Evolutionary conservation across 345 rosid genomes (phyloP).

Genomic region (Moringa oleifera): DNA sequence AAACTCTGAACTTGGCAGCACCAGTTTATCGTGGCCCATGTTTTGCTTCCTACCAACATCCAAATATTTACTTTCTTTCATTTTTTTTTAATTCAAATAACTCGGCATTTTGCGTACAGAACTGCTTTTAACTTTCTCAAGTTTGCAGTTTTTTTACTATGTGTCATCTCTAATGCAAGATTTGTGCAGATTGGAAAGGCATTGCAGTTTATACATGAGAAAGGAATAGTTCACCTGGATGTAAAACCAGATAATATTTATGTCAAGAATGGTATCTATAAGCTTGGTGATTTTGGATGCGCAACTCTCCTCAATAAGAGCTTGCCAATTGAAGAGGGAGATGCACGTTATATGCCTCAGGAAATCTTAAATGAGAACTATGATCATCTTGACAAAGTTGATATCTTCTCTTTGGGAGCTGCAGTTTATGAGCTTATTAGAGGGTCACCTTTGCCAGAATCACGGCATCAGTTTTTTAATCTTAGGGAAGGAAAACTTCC

Average conservation of each 20-base stretch:
- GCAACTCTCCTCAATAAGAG: constrained; percentile 80
- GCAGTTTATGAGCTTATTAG: constrained; percentile 71
- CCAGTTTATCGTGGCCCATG: background rate
- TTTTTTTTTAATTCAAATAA: background rate
- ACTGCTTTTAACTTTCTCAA: background rate
- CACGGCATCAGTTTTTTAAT: constrained; percentile 56
- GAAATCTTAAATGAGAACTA: constrained; percentile 87
- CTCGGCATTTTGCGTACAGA: background rate
- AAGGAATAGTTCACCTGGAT: constrained; percentile 92
- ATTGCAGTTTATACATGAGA: constrained; percentile 62
- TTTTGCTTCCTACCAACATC: background rate
- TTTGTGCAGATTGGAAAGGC: constrained; percentile 78
- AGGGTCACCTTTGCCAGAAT: constrained; percentile 75
- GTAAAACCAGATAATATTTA: constrained; percentile 97
- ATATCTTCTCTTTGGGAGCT: constrained; percentile 85
- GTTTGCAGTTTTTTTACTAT: no score
- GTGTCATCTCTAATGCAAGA: background rate
- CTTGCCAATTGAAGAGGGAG: constrained; percentile 93
- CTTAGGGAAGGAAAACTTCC: constrained; percentile 85
- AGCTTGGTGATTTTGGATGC: constrained; percentile 97
- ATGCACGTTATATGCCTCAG: constrained; percentile 99
- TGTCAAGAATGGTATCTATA: constrained; percentile 66
- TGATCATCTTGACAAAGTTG: constrained; percentile 86
- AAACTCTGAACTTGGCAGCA: no score
- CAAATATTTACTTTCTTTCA: background rate